Evolutionary conservation across 805 yeast genomes (phyloP).

Genomic region (Suhomyces sp.): DNA sequence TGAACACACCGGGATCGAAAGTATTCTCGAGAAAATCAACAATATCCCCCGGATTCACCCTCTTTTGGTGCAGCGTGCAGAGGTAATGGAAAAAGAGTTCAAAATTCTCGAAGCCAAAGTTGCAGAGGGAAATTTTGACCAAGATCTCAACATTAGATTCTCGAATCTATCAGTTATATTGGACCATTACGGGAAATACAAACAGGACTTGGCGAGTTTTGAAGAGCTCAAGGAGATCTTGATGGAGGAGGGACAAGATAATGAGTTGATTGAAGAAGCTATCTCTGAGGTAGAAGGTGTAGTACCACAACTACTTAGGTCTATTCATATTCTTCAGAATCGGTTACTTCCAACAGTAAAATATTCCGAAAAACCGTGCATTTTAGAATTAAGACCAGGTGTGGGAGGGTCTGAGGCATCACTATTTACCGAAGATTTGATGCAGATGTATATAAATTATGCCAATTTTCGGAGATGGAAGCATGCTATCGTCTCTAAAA

Average conservation of each 20-base stretch:
- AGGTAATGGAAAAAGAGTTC: slow-evolving; percentile 29
- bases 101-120: slow-evolving; percentile 26
- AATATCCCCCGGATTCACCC: slow-evolving; percentile 36
- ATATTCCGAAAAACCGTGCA: slow-evolving; percentile 72
- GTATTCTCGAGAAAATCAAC: slow-evolving; percentile 5
- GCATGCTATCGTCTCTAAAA: slow-evolving; percentile 54
- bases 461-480: slow-evolving; percentile 70
- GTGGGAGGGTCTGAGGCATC: slow-evolving; percentile 95
- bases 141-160: slow-evolving; percentile 31
- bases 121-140: slow-evolving; percentile 32
- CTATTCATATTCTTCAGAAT: slow-evolving; percentile 49
- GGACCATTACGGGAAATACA: slow-evolving; percentile 31
- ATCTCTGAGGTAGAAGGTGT: slow-evolving; percentile 51
- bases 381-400: slow-evolving; percentile 89
- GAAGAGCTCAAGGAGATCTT: slow-evolving; percentile 25
- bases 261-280: slow-evolving; percentile 55
- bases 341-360: slow-evolving; percentile 73
- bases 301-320: slow-evolving; percentile 43
- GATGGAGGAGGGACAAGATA: slow-evolving; percentile 30
- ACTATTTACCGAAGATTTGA: slow-evolving; percentile 76
- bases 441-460: slow-evolving; percentile 77
- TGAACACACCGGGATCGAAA: neutral
- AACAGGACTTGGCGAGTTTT: slow-evolving; percentile 24
- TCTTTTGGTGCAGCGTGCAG: slow-evolving; percentile 37
- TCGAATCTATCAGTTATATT: slow-evolving; percentile 32